A percentile compares a stretch with the other conserved stretches of the same genome.
Evolutionary conservation across 73 alveolate species (phyloP).

Genomic region (Blepharisma japonicum): DNA sequence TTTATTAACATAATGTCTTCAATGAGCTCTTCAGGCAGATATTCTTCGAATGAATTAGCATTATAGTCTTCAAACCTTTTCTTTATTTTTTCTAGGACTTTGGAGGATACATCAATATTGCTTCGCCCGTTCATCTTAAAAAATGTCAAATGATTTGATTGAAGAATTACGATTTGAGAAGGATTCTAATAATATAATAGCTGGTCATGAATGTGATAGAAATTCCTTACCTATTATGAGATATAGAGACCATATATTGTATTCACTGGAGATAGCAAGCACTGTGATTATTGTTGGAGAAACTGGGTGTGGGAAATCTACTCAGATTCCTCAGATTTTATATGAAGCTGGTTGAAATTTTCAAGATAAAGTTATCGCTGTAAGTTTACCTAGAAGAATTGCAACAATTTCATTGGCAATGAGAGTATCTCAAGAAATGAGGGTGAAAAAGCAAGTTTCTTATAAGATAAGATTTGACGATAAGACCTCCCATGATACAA

Average conservation of each 20-base stretch:
- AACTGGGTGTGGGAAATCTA: conserved; percentile 98
- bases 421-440: conserved; percentile 97
- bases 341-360: conserved; percentile 92
- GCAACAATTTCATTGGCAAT: conserved; percentile 99
- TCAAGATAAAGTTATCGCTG: conserved; percentile 76
- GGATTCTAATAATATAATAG: neutral
- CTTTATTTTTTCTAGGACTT: too few relatives aligned
- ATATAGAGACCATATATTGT: conserved; percentile 76
- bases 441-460: conserved; percentile 50
- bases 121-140: neutral
- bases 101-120: too few relatives aligned
- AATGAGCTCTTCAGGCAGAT: too few relatives aligned
- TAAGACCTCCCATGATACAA: conserved; percentile 67
- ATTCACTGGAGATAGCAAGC: conserved; percentile 74
- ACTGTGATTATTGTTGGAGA: conserved; percentile 93
- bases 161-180: conserved; percentile 18
- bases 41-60: too few relatives aligned
- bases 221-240: conserved; percentile 80
- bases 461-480: conserved; percentile 84
- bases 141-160: neutral
- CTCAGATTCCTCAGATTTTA: conserved; percentile 93
- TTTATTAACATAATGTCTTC: too few relatives aligned
- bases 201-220: conserved; percentile 4
- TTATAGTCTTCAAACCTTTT: too few relatives aligned
- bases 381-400: conserved; percentile 99